Conservation (phyloP, 2,329 filamentous ascomycete species). For the Alternaria brassicae region DNA sequence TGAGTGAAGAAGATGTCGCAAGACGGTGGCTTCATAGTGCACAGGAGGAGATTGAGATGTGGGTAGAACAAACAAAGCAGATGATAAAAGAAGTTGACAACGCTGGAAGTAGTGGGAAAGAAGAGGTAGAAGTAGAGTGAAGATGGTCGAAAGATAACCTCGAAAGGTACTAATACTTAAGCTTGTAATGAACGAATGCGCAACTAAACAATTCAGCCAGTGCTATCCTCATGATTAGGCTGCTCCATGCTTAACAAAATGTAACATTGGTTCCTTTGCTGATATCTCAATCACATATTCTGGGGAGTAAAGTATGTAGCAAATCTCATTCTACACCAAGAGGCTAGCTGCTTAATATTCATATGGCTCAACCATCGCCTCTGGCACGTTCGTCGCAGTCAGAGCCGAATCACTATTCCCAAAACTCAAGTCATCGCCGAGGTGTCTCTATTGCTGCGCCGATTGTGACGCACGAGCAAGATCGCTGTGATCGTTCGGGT, state of each 20-base stretch:
- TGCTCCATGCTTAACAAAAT: background rate
- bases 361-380: background rate
- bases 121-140: background rate
- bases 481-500: background rate
- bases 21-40: background rate
- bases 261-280: background rate
- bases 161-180: background rate
- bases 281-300: background rate
- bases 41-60: background rate
- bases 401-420: background rate
- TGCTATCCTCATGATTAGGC: background rate
- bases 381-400: background rate
- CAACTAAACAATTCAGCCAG: background rate
- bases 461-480: background rate
- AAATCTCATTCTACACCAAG: background rate
- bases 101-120: background rate
- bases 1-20: background rate
- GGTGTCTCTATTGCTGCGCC: background rate
- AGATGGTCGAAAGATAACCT: background rate
- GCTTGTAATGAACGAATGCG: background rate
- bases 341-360: background rate
- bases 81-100: background rate
- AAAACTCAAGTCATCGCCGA: background rate
- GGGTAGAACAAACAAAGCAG: background rate
- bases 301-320: background rate